Conservation (phyloP, 2,329 filamentous ascomycete species). For the Arachnomyces sp. region DNA sequence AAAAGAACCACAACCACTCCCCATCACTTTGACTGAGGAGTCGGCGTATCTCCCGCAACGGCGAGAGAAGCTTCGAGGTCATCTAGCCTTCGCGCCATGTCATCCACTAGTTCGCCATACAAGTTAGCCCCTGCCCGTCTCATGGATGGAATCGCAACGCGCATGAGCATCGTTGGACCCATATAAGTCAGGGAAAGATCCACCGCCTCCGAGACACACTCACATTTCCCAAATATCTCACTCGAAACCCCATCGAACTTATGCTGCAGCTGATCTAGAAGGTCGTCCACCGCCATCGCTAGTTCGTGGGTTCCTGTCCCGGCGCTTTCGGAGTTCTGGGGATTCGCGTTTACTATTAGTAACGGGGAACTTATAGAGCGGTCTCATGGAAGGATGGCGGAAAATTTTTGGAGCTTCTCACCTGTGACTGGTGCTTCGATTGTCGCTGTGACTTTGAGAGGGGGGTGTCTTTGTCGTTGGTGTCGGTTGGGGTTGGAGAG, state of each 20-base stretch:
- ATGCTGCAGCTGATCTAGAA: constrained; percentile 72
- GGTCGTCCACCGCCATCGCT: constrained; percentile 71
- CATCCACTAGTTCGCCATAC: constrained; percentile 61
- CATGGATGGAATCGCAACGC: too few species aligned
- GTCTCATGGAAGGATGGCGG: too few species aligned
- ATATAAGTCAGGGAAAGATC: not conserved
- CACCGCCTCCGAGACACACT: too few species aligned
- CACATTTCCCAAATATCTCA: constrained; percentile 84
- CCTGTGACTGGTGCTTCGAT: not conserved
- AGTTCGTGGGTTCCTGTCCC: constrained; percentile 42
- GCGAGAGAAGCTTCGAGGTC: constrained; percentile 68
- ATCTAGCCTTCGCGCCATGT: constrained; percentile 81
- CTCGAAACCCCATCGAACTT: constrained; percentile 80
- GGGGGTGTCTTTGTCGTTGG: not conserved
- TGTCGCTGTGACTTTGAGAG: not conserved
- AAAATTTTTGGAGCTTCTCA: too few species aligned
- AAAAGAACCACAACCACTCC: too few species aligned
- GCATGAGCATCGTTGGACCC: not conserved
- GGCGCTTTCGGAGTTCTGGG: constrained; percentile 18
- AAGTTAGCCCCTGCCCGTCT: too few species aligned
- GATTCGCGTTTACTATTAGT: not conserved
- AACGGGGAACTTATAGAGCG: not conserved
- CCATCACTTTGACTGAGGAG: constrained; percentile 24
- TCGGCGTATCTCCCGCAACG: constrained; percentile 38
- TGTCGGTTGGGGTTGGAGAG: too few species aligned